Conservation (phyloP, 208 protist species). For the Sergeia podlipaevii region DNA sequence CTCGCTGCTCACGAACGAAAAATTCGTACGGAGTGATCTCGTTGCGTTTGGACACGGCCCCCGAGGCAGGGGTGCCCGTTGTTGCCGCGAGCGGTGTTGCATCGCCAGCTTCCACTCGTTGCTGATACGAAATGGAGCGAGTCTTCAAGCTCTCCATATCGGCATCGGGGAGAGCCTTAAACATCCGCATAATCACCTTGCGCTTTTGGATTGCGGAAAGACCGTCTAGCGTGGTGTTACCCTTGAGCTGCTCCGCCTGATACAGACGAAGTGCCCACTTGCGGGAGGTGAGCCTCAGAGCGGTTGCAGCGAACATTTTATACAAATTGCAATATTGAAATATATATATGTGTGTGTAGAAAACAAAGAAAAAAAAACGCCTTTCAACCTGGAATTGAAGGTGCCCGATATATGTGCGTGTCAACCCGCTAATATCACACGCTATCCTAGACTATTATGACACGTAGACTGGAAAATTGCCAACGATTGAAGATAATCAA, state of each 20-base stretch:
- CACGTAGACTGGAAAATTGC: too few relatives aligned
- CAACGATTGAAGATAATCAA: too few relatives aligned
- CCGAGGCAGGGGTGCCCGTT: not conserved
- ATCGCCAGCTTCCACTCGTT: conserved; percentile 9
- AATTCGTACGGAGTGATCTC: conserved; percentile 50
- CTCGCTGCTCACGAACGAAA: conserved; percentile 52
- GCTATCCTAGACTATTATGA: too few relatives aligned
- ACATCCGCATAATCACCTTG: conserved; percentile 32
- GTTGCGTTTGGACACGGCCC: not conserved
- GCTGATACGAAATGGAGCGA: conserved; percentile 21
- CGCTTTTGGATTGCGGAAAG: conserved; percentile 32
- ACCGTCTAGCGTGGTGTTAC: conserved; percentile 29
- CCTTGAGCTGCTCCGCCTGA: conserved; percentile 40
- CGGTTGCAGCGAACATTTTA: too few relatives aligned
- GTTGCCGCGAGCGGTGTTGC: not conserved
- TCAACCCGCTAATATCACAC: too few relatives aligned
- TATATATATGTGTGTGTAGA: too few relatives aligned
- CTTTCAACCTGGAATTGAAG: too few relatives aligned
- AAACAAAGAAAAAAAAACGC: too few relatives aligned
- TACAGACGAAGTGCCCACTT: conserved; percentile 49
- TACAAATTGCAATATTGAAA: too few relatives aligned
- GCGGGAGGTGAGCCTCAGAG: conserved; percentile 7
- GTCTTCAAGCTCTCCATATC: conserved; percentile 27
- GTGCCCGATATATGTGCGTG: too few relatives aligned
- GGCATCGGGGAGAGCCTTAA: conserved; percentile 29